Evolutionary conservation across 805 yeast species (phyloP), one percentile per base, ranked within the genome.

Genomic region (Saccharomycopsis schoenii): DNA sequence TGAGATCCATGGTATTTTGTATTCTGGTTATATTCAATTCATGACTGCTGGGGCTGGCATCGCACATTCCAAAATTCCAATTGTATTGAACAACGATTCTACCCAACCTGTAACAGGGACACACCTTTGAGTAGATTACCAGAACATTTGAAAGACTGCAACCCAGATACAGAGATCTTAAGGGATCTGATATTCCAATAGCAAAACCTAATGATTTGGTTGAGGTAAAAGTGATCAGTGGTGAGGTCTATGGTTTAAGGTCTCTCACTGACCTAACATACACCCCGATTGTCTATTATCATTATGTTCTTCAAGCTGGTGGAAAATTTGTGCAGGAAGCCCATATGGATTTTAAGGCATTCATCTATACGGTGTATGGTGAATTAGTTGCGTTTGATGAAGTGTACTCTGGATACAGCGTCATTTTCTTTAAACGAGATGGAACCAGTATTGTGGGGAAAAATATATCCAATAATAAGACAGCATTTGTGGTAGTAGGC

Each of bases 21-120:
- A 81, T 64, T 83, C 89, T 9, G 96, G 96, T 61, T 97, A 90
- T 70, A 76, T 90, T 66, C 97, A 90, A 72, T 89, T 90, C 72
- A 90, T 90, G 97, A 90, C 96, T 37, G 96, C 97, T 4, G 96
- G 96, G 62, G 80, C 80, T 67, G 97, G 96, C 58, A 82, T 89
- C 42, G 88, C 87, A 60, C 97, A 89, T 71, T 81, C 90, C 1
- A 96, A 90, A 70, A 89, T 89, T 83, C 96, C 96, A 10, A 84
- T 84, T 41, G 73, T 74, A 63, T 17, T 17, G 12, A 24, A 43
- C 3, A 76, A 75, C 24, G 76, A 80, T 43, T 74, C 74, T 37
- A 56, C 51, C 51, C 21, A 10, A 17, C 79, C 78, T 51, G 72
- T 80, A n/a, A 78, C 76, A 59, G 96, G 96, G 63, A 75, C 89